These are phyloP conservation scores for Pedinophyceae sp. DNA, from an alignment of 139 green algal species.

Conservation along the genomic window DNA sequence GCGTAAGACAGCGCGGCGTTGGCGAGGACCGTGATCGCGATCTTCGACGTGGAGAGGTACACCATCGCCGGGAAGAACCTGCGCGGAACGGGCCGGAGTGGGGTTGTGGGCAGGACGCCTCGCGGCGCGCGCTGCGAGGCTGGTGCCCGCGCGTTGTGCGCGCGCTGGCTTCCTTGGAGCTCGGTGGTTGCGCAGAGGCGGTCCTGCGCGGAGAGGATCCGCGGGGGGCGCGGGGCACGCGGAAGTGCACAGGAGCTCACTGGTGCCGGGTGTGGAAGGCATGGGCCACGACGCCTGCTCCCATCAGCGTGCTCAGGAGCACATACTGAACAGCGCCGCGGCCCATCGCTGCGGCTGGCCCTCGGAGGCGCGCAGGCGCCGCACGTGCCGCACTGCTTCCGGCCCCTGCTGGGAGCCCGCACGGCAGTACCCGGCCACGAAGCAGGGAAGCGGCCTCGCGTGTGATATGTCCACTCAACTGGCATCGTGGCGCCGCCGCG, in stretches of 20 bases:
- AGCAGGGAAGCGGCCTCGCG: too few species aligned
- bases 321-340: too few species aligned
- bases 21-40: slow-evolving; percentile 72
- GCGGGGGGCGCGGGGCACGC: background rate
- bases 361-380: too few species aligned
- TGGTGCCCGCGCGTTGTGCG: too few species aligned
- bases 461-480: too few species aligned
- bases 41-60: slow-evolving; percentile 82
- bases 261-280: slow-evolving; percentile 77
- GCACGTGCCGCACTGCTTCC: too few species aligned
- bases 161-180: too few species aligned
- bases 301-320: slow-evolving; percentile 20
- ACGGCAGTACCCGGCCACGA: too few species aligned
- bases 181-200: background rate
- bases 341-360: too few species aligned
- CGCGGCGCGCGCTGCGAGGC: too few species aligned
- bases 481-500: too few species aligned
- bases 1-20: slow-evolving; percentile 76
- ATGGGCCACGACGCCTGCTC: slow-evolving; percentile 63
- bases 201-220: background rate
- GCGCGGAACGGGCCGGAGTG: background rate
- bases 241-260: slow-evolving; percentile 27
- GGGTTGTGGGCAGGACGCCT: background rate
- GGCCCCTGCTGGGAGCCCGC: too few species aligned
- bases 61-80: slow-evolving; percentile 78